Base-by-base conservation (phyloP, 306 rosid species). In the Ormosia semicastrata region DNA sequence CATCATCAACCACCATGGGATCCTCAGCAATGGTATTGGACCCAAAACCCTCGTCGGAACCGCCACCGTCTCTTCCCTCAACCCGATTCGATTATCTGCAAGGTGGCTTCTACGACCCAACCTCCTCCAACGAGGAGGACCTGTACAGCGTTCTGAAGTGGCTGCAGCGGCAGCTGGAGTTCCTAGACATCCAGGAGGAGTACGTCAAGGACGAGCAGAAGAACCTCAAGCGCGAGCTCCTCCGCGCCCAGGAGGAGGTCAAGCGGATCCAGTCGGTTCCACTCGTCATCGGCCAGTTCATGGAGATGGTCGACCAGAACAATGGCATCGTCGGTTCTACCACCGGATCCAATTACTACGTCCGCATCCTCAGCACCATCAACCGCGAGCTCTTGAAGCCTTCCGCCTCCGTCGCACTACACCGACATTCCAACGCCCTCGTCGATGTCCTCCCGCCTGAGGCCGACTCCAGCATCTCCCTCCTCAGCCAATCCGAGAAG, bases 301-400 rank as follows among this genome's bases (percentile, higher is more conserved):
- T 93, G 97, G 99, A 96, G 86, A 96, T 96, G 99, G 98, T 96
- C 2, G 99, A 96, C 68, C 90, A 88, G 87, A 93, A 96, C 70
- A 92, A 96, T 44, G 99, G 98, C 2, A 96, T 96, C 47, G 99
- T 96, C 3, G 99, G 99, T 32, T 96, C 99, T n/a, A 96, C 99
- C 2, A 96, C 99, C 0, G 99, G 99, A 36, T 96, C 99, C 13
- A 96, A 96, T 76, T 96, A 96, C 82, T 96, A 96, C 24, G 99
- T 96, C 2, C 76, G 99, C 77, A 93, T 96, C 64, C 91, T 96
- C 56, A 96, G 99, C 37, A 96, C 99, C 24, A 96, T 96, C 54
- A 96, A 96, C 37, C 91, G 99, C 0, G 99, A 96, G 83, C 97
- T 89, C 4, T 88, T 96, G 49, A 96, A 96, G 79, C 99, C 99